Base-by-base conservation (phyloP, 768 basidiomycete species). In the Tephrocybe sp. region DNA sequence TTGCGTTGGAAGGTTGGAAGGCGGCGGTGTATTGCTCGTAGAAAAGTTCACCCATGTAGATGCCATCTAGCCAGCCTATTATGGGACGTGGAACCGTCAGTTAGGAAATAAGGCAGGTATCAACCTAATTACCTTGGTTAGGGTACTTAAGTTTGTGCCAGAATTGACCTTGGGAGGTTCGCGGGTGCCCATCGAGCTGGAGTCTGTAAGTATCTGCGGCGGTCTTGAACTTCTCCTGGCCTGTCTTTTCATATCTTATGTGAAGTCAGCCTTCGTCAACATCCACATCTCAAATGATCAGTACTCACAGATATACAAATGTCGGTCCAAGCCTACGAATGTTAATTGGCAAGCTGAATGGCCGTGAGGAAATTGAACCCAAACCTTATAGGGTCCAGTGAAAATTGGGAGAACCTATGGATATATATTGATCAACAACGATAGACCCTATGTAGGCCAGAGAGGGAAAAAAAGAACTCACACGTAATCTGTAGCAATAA, bases 11-110 rank as follows among this genome's bases (percentile, higher is more conserved):
- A 1, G 63, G 53, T 40, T 76, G 67, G 53, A 75, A 70, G 19
- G 45, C 52, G 17, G 66, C 53, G 1, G 69, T 72, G 57, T 76
- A 77, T 45, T 65, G 60, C 1, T 73, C 69, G 54, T 77, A 75
- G 58, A 75, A 76, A 1, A 74, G 56, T 20, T 73, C 72, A 11
- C 72, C 73, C 74, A 77, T 76, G 60, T 76, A 77, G 9, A 75
- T 66, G 3, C 75, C 74, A 49, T 75, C 72, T 10, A 75, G 64
- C 73, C 73, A 76, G 1, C 72, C 74, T 75, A 35, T 1, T 39
- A 7, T 16, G 11, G 5, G 14, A n/a, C 22, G 30, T 8, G 19
- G 36, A 19, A 50, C 45, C 16, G 32, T 11, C 39, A 46, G 20
- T n/a, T 13, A 14, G 12, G 5, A 10, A 20, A 39, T 23, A 5